Evolutionary conservation across 805 yeast species (phyloP).

Genomic region (Wickerhamiella kazuoi): DNA sequence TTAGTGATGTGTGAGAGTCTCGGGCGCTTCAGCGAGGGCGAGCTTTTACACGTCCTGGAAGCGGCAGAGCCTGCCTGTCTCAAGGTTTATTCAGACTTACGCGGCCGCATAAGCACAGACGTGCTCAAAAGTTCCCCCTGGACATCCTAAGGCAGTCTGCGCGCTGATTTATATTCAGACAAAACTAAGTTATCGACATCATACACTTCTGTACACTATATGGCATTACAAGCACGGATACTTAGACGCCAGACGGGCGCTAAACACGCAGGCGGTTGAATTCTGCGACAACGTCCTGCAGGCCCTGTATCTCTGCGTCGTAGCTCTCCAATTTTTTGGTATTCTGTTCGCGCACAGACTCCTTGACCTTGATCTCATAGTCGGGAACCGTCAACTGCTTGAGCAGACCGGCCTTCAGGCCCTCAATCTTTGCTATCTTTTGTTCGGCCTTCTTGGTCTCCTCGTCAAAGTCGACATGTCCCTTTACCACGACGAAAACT

Average conservation of each 20-base stretch:
- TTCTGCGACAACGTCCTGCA: conserved; percentile 68
- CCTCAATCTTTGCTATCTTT: conserved; percentile 52
- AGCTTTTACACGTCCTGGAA: conserved; percentile 31
- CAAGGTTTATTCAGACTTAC: not conserved
- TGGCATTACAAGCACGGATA: not conserved
- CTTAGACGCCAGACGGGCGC: not conserved
- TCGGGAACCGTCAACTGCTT: conserved; percentile 57
- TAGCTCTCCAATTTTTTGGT: conserved; percentile 46
- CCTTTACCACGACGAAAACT: conserved; percentile 85
- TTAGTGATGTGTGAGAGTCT: conserved; percentile 53
- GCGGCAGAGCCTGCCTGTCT: not conserved
- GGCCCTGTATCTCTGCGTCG: conserved; percentile 76
- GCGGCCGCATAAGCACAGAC: not conserved
- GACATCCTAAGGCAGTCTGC: not conserved
- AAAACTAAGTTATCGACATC: not conserved
- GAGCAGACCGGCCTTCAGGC: conserved; percentile 41
- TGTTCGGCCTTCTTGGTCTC: conserved; percentile 70
- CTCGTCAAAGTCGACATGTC: conserved; percentile 80
- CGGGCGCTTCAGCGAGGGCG: conserved; percentile 47
- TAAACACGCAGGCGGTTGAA: conserved; percentile 30
- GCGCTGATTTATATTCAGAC: not conserved
- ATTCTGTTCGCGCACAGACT: conserved; percentile 65
- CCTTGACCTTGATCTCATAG: conserved; percentile 71
- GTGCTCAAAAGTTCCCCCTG: not conserved
- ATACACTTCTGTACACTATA: not conserved